Evolutionary conservation across 1,284 basidiomycete genomes (phyloP), one percentile per base, ranked within the genome.

Genomic region (Chondrostereum purpureum): DNA sequence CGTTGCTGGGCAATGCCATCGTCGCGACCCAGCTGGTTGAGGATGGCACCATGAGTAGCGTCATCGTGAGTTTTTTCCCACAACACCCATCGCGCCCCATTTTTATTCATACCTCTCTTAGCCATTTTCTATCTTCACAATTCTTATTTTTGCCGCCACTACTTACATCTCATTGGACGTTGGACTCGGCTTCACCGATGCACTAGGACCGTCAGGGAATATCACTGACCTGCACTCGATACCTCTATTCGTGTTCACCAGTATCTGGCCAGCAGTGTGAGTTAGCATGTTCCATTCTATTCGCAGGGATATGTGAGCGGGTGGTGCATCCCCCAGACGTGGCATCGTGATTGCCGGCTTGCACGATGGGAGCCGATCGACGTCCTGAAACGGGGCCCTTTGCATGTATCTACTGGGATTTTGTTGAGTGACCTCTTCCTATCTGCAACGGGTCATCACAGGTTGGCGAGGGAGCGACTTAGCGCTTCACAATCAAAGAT

Each of bases 1-100:
- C 78, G 3, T 68, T 93, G 42, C 67, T 93, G 39, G 85, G 73
- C 20, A 92, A 91, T 61, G 88, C 73, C 3, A 62, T 92, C 44
- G 77, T 94, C 18, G 83, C 87, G 23, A 88, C 85, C 8, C 90
- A 93, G 61, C 60, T 91, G 20, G 81, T 88, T 42, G 86, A 89
- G 54, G 91, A 93, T 56, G 90, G 89, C 8, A 88, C 88, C 0
- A 66, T 80, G 16, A 78, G 76, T 50, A 78, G 80, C 45, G 50
- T 89, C 21, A 67, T 87, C 44, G 86, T 88, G 48, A 53, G 82
- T 74, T 5, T 14, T 24, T 31, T 17, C 14, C 18, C 41, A n/a
- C n/a, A n/a, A n/a, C n/a, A n/a, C n/a, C n/a, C n/a, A n/a, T n/a
- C n/a, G n/a, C 42, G 27, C n/a, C 35, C 19, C 2, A 17, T 17